Conservation (phyloP, 2,329 filamentous ascomycete genomes). For the Colletotrichum brevisporum region DNA sequence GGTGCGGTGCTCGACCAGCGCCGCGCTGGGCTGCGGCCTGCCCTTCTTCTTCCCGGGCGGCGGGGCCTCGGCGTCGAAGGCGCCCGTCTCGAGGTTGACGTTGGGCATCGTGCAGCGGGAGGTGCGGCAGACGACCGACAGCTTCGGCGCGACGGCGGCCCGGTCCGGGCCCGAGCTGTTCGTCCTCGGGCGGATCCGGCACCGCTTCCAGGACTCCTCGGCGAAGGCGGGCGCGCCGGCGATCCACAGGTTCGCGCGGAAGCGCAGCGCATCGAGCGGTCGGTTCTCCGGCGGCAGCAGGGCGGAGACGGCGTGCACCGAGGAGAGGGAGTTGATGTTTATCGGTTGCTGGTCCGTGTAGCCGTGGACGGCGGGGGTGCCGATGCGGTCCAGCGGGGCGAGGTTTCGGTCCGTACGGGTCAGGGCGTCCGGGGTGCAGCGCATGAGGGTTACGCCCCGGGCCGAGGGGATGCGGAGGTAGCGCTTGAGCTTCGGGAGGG, state of each 20-base stretch:
- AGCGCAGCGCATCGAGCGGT: conserved; percentile 42
- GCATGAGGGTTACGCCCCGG: conserved; percentile 34
- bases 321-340: conserved; percentile 42
- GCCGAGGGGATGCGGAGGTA: conserved; percentile 32
- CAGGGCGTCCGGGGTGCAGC: conserved; percentile 38
- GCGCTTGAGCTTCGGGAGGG: conserved; percentile 40
- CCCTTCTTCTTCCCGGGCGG: conserved; percentile 39
- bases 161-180: too few species aligned
- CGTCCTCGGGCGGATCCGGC: conserved; percentile 33
- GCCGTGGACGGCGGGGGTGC: conserved; percentile 41
- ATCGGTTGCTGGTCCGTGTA: conserved; percentile 43
- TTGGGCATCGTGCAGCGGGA: conserved; percentile 43
- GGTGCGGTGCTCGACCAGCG: conserved; percentile 43
- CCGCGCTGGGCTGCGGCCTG: conserved; percentile 46
- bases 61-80: conserved; percentile 28
- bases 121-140: conserved; percentile 42
- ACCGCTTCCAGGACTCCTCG: conserved; percentile 42
- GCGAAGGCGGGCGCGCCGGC: conserved; percentile 38
- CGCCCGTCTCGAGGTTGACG: conserved; percentile 34
- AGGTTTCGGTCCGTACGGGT: conserved; percentile 39
- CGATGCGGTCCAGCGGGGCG: conserved; percentile 41
- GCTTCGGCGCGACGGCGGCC: conserved; percentile 21
- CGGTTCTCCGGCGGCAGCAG: conserved; percentile 37
- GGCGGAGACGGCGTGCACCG: conserved; percentile 41
- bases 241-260: conserved; percentile 43